Base-by-base conservation (phyloP, 805 yeast species). In the Ogataea zsoltii region DNA sequence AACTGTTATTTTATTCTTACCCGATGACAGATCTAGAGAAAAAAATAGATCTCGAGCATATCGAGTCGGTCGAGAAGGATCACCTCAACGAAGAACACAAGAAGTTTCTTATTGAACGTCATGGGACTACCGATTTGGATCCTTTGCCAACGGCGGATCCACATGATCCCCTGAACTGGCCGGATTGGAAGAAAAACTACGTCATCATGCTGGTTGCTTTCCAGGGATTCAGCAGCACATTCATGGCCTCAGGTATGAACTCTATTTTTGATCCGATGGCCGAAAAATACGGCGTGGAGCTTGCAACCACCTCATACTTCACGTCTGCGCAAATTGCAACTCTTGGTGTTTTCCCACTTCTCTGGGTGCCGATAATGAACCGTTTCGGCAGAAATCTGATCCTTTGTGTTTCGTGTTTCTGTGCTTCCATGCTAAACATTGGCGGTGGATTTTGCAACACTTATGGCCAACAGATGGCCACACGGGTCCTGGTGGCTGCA, bases 311-410 rank as follows among this genome's bases (percentile, higher is more conserved):
- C 9, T 36, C 44, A 9, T 44, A 44, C 25, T 44, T 44, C 7
- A 38, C 48, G 12, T 44, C 44, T 2, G 44, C 48, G 4, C 48
- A 44, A 26, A 44, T 44, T 6, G 43, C 44, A 9, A 25, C 34
- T 7, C 31, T 44, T n/a, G 44, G 44, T 17, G 39, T 44, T 12
- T 14, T 38, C 19, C 48, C 48, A 7, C 32, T 44, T 11, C 16
- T 44, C 4, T 44, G 48, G 48, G 48, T 44, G 10, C 44, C 48
- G 13, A 23, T 44, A 9, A 38, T 44, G 48, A 44, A 44, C 36
- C 33, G 28, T 15, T 44, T 23, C 29, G 48, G 42, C 3, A 7
- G 46, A 6, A 42, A 42, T 26, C 11, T 37, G 19, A 38, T 44
- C 15, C 36, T 44, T 4, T 26, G 40, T 4, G 7, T 39, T 17